phyloP scores from a whole-genome alignment of 441 rosid genomes.

The Raphanus hybrid region DNA sequence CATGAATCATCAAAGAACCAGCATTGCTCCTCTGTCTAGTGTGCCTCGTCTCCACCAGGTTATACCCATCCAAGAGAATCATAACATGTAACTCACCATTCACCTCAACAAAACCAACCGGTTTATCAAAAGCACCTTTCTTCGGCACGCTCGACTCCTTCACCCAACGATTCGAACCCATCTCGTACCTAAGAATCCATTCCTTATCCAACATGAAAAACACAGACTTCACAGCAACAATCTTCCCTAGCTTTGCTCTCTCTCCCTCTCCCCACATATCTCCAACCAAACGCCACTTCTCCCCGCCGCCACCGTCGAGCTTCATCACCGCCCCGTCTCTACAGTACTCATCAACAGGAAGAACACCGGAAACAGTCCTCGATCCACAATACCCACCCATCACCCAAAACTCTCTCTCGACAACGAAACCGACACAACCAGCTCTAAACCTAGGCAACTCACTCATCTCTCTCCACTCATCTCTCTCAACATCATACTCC shows the following conservation, averaged over 20 bases:
- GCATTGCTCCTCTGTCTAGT: conserved; percentile 55
- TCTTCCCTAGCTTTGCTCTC: conserved; percentile 71
- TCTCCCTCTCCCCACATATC: conserved; percentile 82
- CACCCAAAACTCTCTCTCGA: conserved; percentile 77
- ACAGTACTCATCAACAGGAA: conserved; percentile 83
- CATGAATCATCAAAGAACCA: conserved; percentile 62
- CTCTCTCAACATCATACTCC: conserved; percentile 68
- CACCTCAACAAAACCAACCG: conserved; percentile 66
- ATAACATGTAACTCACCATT: conserved; percentile 55
- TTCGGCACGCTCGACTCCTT: conserved; percentile 70
- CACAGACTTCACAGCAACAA: conserved; percentile 54
- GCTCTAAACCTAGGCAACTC: conserved; percentile 83
- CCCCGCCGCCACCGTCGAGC: conserved; percentile 48
- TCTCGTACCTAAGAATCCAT: conserved; percentile 74
- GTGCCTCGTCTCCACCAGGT: conserved; percentile 38
- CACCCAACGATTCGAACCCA: conserved; percentile 60
- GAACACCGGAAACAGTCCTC: conserved; percentile 72
- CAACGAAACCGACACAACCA: conserved; percentile 80
- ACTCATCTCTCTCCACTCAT: conserved; percentile 72
- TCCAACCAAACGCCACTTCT: conserved; percentile 72
- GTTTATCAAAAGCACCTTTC: conserved; percentile 49
- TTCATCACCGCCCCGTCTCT: conserved; percentile 83
- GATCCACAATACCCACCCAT: conserved; percentile 94
- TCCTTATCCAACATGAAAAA: conserved; percentile 79
- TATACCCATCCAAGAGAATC: too few relatives aligned